Conservation (phyloP, 176 grass and related monocot genomes). For the Eragrostis nindensis region DNA sequence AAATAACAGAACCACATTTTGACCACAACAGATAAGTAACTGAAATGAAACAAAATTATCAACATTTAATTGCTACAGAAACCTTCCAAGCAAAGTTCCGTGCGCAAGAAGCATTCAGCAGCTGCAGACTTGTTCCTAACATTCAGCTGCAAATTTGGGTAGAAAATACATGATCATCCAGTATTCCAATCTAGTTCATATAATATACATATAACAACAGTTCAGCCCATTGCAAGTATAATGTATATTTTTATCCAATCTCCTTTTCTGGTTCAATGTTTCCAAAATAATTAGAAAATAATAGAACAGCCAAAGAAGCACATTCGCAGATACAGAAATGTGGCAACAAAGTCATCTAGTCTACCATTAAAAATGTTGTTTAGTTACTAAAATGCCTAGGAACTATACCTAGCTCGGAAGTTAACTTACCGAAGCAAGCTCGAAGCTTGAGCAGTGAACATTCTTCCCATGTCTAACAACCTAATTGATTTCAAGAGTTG, state of each 20-base stretch:
- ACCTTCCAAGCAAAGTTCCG: constrained; percentile 95
- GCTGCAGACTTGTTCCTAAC: constrained; percentile 92
- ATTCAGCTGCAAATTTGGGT: constrained; percentile 78
- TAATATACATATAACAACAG: neutral
- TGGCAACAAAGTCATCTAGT: no score
- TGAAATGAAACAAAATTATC: constrained; percentile 24
- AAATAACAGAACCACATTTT: constrained; percentile 28
- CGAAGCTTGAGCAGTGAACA: constrained; percentile 93
- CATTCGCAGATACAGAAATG: neutral
- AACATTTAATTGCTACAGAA: constrained; percentile 18
- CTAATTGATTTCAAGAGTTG: constrained; percentile 52
- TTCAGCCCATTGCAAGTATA: neutral
- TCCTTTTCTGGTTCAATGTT: neutral
- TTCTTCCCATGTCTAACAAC: constrained; percentile 96
- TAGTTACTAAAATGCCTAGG: constrained; percentile 9
- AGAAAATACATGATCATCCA: constrained; percentile 28
- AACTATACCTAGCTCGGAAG: constrained; percentile 29
- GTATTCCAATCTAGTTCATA: no score
- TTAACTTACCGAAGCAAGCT: constrained; percentile 90
- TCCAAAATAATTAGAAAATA: neutral
- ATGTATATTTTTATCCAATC: neutral
- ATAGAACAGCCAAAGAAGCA: constrained; percentile 28
- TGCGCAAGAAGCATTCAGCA: constrained; percentile 94
- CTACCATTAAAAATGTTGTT: no score
- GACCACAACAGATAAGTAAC: constrained; percentile 10